phyloP scores from a whole-genome alignment of 1,139 yeast species.

The Geotrichum reessii region DNA sequence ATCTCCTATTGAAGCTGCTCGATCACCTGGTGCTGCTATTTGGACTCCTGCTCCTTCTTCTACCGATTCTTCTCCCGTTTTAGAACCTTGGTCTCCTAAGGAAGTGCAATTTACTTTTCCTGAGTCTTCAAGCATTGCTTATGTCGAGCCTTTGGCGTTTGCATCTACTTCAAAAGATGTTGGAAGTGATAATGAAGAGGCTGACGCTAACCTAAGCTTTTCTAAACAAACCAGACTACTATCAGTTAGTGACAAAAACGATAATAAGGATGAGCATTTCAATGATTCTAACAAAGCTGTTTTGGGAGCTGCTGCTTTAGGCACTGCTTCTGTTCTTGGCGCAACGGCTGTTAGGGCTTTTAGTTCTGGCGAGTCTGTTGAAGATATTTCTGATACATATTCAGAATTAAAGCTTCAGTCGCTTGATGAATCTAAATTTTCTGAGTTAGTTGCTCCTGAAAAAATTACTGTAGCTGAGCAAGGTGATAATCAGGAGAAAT shows the following conservation, averaged over 20 bases:
- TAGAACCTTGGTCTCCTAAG: background rate
- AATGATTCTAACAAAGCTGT: background rate
- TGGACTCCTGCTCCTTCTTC: constrained; percentile 14
- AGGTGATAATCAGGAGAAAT: background rate
- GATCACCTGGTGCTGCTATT: constrained; percentile 11
- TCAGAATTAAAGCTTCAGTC: background rate
- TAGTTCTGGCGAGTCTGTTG: background rate
- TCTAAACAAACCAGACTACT: background rate
- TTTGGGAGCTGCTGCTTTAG: background rate
- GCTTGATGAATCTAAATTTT: background rate
- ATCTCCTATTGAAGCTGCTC: background rate
- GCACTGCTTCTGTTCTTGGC: background rate
- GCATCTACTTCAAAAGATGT: background rate
- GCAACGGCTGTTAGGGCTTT: background rate
- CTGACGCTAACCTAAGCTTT: background rate
- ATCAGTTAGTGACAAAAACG: background rate
- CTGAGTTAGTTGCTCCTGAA: background rate
- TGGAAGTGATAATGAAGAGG: background rate
- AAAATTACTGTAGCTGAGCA: background rate
- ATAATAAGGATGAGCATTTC: background rate
- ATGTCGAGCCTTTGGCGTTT: background rate
- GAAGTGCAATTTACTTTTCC: constrained; percentile 1
- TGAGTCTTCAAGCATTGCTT: background rate
- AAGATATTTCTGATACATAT: background rate
- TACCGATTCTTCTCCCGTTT: constrained; percentile 3